Conservation (phyloP, 2,329 filamentous ascomycete species). For the Paraconiothyrium brasiliense region DNA sequence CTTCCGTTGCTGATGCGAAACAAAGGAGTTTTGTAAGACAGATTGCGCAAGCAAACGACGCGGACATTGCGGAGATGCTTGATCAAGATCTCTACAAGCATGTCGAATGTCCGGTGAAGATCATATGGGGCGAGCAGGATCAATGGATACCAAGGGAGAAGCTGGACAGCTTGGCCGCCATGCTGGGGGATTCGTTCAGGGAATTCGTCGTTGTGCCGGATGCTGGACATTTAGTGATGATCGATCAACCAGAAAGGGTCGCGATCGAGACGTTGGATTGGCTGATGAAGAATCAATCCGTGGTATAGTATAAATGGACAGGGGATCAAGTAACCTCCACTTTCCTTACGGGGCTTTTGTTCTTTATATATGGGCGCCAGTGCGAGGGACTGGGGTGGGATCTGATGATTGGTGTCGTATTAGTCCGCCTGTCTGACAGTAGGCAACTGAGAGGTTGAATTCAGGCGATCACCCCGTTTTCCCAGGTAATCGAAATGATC, state of each 20-base stretch:
- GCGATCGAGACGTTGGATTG: slow-evolving; percentile 10
- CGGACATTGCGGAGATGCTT: slow-evolving; percentile 12
- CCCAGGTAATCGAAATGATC: not conserved
- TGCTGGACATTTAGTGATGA: slow-evolving; percentile 12
- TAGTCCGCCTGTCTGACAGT: not conserved
- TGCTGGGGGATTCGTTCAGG: slow-evolving; percentile 2
- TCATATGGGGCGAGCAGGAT: slow-evolving; percentile 11
- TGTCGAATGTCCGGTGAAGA: slow-evolving; percentile 5
- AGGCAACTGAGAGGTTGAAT: no score
- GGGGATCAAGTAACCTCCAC: not conserved
- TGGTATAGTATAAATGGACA: not conserved
- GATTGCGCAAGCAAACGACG: slow-evolving; percentile 14
- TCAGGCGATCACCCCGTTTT: not conserved
- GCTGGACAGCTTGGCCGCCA: slow-evolving; percentile 6
- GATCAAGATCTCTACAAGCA: slow-evolving; percentile 1
- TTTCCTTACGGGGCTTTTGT: no score
- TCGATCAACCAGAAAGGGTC: slow-evolving; percentile 11
- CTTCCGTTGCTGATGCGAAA: not conserved
- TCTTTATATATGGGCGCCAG: no score
- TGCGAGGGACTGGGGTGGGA: no score
- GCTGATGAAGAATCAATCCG: not conserved
- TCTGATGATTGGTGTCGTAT: not conserved
- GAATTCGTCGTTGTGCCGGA: slow-evolving; percentile 10
- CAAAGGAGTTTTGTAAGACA: slow-evolving; percentile 9
- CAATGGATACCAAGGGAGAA: slow-evolving; percentile 11